Conservation (phyloP, 306 rosid species). For the Datisca glomerata region DNA sequence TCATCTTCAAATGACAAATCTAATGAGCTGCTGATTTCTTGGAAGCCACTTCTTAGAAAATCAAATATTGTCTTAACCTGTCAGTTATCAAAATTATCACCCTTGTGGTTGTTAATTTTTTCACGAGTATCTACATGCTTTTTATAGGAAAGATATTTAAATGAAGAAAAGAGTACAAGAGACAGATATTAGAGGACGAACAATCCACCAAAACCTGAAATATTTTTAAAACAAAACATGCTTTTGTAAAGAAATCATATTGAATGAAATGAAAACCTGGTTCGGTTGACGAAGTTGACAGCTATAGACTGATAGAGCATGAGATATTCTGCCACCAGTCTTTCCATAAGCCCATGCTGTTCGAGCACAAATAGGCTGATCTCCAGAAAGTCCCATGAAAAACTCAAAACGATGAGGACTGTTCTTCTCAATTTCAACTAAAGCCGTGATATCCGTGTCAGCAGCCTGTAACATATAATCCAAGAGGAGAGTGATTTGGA, state of each 20-base stretch:
- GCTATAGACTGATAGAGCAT: conserved; percentile 93
- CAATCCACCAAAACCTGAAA: no score
- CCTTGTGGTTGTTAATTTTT: conserved; percentile 1
- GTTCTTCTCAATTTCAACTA: conserved; percentile 95
- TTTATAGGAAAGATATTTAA: no score
- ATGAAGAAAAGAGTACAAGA: no score
- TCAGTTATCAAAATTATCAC: conserved; percentile 19
- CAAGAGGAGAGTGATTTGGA: conserved; percentile 16
- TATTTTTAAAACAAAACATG: no score
- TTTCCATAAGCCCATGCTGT: conserved; percentile 96
- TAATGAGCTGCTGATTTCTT: conserved; percentile 86
- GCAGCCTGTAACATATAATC: conserved; percentile 52
- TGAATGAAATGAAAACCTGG: conserved; percentile 47
- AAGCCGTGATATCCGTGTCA: conserved; percentile 89
- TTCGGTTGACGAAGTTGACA: conserved; percentile 94
- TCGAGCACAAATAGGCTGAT: conserved; percentile 92
- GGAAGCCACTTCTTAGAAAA: conserved; percentile 82
- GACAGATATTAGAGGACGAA: no score
- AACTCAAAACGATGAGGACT: conserved; percentile 99
- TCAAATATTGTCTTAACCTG: conserved; percentile 91
- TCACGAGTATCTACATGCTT: neutral
- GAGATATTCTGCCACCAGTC: conserved; percentile 84
- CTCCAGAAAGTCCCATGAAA: conserved; percentile 98
- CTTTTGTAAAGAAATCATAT: conserved; percentile 10
- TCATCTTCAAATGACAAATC: conserved; percentile 90